phyloP scores from a whole-genome alignment of 345 rosid species.

The Arabidopsis arenosa region DNA sequence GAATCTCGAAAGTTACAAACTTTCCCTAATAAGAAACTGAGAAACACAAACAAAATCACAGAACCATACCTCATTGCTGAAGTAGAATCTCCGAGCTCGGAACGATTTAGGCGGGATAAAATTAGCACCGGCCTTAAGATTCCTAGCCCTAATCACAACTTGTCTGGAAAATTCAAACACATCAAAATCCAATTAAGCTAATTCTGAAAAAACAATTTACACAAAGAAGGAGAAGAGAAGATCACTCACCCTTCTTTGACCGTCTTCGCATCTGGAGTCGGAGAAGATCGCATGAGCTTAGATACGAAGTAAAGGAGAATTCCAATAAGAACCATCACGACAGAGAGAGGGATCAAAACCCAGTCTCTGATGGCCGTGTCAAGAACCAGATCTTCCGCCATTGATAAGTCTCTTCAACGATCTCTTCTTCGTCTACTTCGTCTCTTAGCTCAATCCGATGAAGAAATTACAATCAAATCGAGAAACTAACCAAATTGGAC shows the following conservation, averaged over 20 bases:
- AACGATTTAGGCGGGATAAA: slow-evolving; percentile 83
- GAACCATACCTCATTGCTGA: slow-evolving; percentile 75
- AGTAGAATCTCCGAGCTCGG: slow-evolving; percentile 83
- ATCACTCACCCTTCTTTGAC: slow-evolving; percentile 78
- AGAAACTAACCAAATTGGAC: background rate
- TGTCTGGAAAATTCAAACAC: slow-evolving; percentile 54
- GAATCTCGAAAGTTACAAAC: slow-evolving; percentile 3
- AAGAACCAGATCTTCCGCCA: slow-evolving; percentile 96
- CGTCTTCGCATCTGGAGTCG: slow-evolving; percentile 75
- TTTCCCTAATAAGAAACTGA: background rate
- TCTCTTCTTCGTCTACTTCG: background rate
- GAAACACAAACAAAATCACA: background rate
- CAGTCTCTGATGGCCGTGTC: slow-evolving; percentile 97
- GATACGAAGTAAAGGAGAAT: slow-evolving; percentile 76
- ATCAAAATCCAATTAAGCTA: slow-evolving; percentile 6
- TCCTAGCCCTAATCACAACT: slow-evolving; percentile 84
- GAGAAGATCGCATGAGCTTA: slow-evolving; percentile 86
- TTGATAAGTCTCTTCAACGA: slow-evolving; percentile 34
- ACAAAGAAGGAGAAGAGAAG: background rate
- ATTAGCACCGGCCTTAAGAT: slow-evolving; percentile 82
- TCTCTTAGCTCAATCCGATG: slow-evolving; percentile 23
- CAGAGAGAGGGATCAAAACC: slow-evolving; percentile 90
- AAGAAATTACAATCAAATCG: background rate
- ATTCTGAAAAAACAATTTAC: background rate
- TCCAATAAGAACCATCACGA: slow-evolving; percentile 94